Evolutionary conservation across 495 filamentous ascomycete genomes (phyloP).

Genomic region (Massariosphaeria phaeospora): DNA sequence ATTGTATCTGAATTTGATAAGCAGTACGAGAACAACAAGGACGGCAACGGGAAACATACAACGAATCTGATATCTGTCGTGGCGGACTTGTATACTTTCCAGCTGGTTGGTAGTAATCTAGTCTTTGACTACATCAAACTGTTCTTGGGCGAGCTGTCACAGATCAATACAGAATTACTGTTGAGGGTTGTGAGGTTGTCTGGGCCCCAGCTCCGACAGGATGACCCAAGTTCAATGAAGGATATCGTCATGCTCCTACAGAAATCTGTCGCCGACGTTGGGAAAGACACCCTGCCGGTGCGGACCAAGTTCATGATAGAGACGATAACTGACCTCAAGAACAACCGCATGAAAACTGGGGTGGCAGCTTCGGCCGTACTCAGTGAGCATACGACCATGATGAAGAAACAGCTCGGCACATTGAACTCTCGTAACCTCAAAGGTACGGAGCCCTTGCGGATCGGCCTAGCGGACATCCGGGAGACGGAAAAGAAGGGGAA

Average conservation of each 20-base stretch:
- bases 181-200: slow-evolving; percentile 66
- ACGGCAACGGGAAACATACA: slow-evolving; percentile 56
- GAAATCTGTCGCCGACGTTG: slow-evolving; percentile 58
- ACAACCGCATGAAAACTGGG: slow-evolving; percentile 80
- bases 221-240: slow-evolving; percentile 86
- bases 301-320: slow-evolving; percentile 98
- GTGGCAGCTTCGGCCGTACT: slow-evolving; percentile 56
- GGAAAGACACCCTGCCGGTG: slow-evolving; percentile 69
- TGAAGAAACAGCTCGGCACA: slow-evolving; percentile 75
- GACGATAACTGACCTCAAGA: slow-evolving; percentile 87
- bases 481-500: slow-evolving; percentile 83
- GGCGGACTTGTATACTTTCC: slow-evolving; percentile 86
- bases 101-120: slow-evolving; percentile 73
- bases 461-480: slow-evolving; percentile 73
- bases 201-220: slow-evolving; percentile 68
- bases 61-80: slow-evolving; percentile 79
- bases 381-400: slow-evolving; percentile 72
- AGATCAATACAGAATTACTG: slow-evolving; percentile 87
- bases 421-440: slow-evolving; percentile 64
- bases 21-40: slow-evolving; percentile 44
- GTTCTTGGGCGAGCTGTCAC: slow-evolving; percentile 69
- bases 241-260: slow-evolving; percentile 82
- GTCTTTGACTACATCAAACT: slow-evolving; percentile 85
- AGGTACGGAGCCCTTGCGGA: slow-evolving; percentile 73
- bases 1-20: slow-evolving; percentile 65